Percentiles rank a stretch among this genome's conserved stretches.
phyloP scores from a whole-genome alignment of 768 basidiomycete species.

The Boletus edulis region DNA sequence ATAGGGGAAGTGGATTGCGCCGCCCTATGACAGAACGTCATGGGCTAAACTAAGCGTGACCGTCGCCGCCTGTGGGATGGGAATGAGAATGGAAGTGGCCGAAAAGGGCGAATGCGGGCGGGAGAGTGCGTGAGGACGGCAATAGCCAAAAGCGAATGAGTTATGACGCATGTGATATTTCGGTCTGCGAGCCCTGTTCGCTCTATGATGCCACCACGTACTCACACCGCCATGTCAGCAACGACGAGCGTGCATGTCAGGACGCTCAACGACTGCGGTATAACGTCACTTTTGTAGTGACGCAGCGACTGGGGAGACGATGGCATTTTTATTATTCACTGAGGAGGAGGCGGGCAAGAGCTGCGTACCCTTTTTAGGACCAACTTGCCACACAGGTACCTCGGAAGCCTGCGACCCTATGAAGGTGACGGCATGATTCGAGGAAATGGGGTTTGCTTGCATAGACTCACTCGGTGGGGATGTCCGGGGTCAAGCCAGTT shows the following conservation, averaged over 20 bases:
- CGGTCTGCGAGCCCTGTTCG: neutral
- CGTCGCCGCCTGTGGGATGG: neutral
- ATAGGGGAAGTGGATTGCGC: neutral
- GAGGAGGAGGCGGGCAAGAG: too few relatives aligned
- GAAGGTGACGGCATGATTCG: slow-evolving; percentile 16
- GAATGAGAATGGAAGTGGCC: neutral
- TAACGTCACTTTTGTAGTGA: neutral
- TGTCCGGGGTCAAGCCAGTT: slow-evolving; percentile 15
- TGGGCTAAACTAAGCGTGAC: neutral
- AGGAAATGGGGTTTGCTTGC: neutral
- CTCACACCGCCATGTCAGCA: neutral
- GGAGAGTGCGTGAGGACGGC: neutral
- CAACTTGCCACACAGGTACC: slow-evolving; percentile 3
- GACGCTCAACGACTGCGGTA: neutral
- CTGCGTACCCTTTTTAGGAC: neutral
- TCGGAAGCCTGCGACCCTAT: slow-evolving; percentile 12
- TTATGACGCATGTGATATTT: neutral
- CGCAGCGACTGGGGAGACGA: neutral
- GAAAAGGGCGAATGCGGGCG: slow-evolving; percentile 1
- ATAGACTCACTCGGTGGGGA: neutral
- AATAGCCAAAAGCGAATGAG: neutral
- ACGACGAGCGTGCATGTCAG: neutral
- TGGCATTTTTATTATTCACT: neutral
- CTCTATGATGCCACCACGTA: neutral
- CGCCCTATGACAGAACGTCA: neutral